Conservation (phyloP, 2,329 filamentous ascomycete genomes). For the Aspergillus puulaauensis region DNA sequence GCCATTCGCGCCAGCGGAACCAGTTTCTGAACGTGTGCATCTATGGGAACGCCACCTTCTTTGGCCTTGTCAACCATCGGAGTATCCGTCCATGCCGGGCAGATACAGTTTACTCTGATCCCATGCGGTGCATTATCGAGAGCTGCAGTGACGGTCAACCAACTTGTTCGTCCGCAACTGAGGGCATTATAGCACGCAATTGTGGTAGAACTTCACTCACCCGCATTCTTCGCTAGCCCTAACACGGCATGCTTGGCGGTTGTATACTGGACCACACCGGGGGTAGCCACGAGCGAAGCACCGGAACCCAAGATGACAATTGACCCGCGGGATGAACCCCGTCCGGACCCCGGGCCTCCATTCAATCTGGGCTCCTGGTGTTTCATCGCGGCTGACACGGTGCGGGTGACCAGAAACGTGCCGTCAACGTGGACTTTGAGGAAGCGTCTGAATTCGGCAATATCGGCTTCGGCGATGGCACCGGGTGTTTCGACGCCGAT, state of each 20-base stretch:
- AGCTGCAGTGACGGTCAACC: conserved; percentile 11
- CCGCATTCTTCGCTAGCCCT: conserved; percentile 42
- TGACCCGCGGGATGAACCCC: too few species aligned
- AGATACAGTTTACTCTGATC: conserved; percentile 36
- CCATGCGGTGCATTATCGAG: conserved; percentile 27
- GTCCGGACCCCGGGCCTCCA: too few species aligned
- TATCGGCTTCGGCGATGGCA: too few species aligned
- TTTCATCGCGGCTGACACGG: too few species aligned
- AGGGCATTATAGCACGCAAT: too few species aligned
- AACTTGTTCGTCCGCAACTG: not conserved
- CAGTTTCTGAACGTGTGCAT: conserved; percentile 7
- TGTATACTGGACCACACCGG: conserved; percentile 21
- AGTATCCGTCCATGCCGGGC: conserved; percentile 30
- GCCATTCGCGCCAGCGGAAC: conserved; percentile 25
- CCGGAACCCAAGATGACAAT: conserved; percentile 38
- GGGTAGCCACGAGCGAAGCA: conserved; percentile 10
- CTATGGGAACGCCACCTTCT: not conserved
- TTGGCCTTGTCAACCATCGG: too few species aligned
- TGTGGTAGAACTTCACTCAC: conserved; percentile 19
- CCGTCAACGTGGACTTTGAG: too few species aligned
- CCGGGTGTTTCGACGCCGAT: too few species aligned
- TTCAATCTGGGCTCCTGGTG: too few species aligned
- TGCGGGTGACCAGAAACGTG: too few species aligned
- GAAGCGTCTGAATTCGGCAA: too few species aligned
- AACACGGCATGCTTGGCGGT: conserved; percentile 46